Conservation (phyloP, 441 rosid species). For the Melastoma candidum region DNA sequence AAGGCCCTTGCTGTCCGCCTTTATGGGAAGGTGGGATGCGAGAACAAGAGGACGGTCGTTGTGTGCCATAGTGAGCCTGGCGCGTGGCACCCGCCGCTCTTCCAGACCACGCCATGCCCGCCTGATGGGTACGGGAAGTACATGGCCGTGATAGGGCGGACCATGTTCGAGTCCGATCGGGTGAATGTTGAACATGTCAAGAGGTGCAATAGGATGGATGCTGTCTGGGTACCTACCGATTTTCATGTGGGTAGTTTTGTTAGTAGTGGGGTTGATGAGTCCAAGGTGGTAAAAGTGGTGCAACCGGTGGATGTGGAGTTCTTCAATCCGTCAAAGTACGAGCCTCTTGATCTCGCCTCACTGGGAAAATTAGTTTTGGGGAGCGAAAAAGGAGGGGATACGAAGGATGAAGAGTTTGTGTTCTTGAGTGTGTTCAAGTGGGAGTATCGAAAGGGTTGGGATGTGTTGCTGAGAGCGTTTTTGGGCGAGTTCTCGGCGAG, state of each 20-base stretch:
- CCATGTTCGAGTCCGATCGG: slow-evolving; percentile 88
- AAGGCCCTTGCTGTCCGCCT: slow-evolving; percentile 40
- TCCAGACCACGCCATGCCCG: slow-evolving; percentile 70
- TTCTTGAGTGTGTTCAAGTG: slow-evolving; percentile 85
- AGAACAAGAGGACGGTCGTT: slow-evolving; percentile 50
- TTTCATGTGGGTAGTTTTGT: slow-evolving; percentile 69
- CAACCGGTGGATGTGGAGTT: slow-evolving; percentile 66
- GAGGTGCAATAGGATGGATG: slow-evolving; percentile 51
- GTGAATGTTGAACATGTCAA: slow-evolving; percentile 44
- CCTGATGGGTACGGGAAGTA: slow-evolving; percentile 46
- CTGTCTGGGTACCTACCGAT: slow-evolving; percentile 81
- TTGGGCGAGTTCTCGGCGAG: slow-evolving; percentile 45
- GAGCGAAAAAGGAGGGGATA: neutral
- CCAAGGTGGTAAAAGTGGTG: slow-evolving; percentile 66
- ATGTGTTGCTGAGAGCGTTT: slow-evolving; percentile 65
- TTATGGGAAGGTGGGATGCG: slow-evolving; percentile 35
- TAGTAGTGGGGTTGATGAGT: slow-evolving; percentile 58
- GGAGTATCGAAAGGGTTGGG: slow-evolving; percentile 93
- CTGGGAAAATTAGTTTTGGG: slow-evolving; percentile 45
- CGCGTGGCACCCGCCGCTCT: slow-evolving; percentile 86
- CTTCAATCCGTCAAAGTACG: slow-evolving; percentile 46
- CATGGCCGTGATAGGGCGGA: slow-evolving; percentile 56
- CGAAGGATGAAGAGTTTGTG: slow-evolving; percentile 29
- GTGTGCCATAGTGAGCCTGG: slow-evolving; percentile 92
- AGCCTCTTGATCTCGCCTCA: slow-evolving; percentile 34